Conservation (phyloP, 208 protist species). For the Wallacemonas sp. region DNA sequence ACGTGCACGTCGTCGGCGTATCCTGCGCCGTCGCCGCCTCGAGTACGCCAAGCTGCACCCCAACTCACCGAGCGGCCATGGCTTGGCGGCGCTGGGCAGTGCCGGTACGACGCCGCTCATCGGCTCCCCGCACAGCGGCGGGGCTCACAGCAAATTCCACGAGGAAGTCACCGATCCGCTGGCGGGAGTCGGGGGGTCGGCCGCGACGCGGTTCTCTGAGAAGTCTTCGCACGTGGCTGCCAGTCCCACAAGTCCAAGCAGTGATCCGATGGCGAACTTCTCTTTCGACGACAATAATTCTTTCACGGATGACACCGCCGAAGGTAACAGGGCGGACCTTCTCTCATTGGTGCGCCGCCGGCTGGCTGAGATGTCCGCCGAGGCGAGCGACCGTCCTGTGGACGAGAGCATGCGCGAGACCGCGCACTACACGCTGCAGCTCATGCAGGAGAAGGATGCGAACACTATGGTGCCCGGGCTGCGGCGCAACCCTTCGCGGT, state of each 20-base stretch:
- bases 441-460: conserved; percentile 3
- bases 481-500: neutral
- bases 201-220: neutral
- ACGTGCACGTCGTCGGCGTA: conserved; percentile 8
- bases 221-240: too few relatives aligned
- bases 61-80: neutral
- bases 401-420: conserved; percentile 8
- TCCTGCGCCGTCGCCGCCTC: conserved; percentile 10
- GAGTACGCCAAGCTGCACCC: neutral
- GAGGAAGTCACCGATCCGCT: too few relatives aligned
- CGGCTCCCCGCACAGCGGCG: too few relatives aligned
- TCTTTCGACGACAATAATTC: conserved; percentile 5
- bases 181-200: too few relatives aligned
- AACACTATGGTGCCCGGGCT: neutral
- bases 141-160: too few relatives aligned
- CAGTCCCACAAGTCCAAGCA: too few relatives aligned
- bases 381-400: neutral
- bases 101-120: conserved; percentile 8
- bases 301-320: neutral
- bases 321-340: too few relatives aligned
- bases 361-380: conserved; percentile 1
- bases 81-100: neutral
- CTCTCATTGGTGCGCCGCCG: conserved; percentile 1
- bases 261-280: neutral
- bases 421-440: conserved; percentile 7